These are phyloP conservation scores for Protea cynaroides DNA, from an alignment of 164 flowering plant species.

Conservation along the genomic window DNA sequence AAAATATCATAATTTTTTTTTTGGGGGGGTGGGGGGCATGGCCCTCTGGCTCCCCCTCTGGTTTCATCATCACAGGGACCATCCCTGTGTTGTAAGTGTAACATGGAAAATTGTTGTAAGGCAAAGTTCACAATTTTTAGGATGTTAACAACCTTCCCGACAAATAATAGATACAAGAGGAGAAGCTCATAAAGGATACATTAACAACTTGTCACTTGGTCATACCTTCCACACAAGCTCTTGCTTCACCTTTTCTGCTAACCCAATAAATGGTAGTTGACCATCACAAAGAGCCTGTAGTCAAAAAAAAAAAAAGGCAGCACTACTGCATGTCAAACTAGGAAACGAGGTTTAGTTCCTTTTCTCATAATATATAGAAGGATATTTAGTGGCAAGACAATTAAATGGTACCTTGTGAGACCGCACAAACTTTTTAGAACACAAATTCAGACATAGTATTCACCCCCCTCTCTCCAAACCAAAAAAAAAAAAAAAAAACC, in stretches of 20 bases:
- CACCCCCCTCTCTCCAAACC: no score
- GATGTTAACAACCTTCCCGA: neutral
- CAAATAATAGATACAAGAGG: constrained; percentile 2
- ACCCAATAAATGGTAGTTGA: constrained; percentile 80
- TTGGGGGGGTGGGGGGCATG: no score
- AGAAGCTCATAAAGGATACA: neutral
- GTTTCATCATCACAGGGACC: no score
- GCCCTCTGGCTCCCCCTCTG: no score
- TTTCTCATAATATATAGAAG: neutral
- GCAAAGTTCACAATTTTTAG: no score
- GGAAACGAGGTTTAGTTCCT: neutral
- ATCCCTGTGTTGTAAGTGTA: no score
- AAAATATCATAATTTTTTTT: no score
- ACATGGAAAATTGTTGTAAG: no score
- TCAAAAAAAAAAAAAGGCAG: constrained; percentile 6
- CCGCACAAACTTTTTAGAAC: neutral
- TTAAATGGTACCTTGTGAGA: neutral
- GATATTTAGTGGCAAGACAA: neutral
- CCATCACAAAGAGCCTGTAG: constrained; percentile 87
- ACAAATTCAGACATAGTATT: neutral
- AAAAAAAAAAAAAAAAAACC: no score
- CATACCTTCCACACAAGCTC: constrained; percentile 92
- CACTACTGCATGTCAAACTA: neutral
- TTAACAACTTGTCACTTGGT: constrained; percentile 8
- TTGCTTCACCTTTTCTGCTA: constrained; percentile 70